phyloP scores from a whole-genome alignment of 768 basidiomycete genomes.

The Lentinus brumalis region DNA sequence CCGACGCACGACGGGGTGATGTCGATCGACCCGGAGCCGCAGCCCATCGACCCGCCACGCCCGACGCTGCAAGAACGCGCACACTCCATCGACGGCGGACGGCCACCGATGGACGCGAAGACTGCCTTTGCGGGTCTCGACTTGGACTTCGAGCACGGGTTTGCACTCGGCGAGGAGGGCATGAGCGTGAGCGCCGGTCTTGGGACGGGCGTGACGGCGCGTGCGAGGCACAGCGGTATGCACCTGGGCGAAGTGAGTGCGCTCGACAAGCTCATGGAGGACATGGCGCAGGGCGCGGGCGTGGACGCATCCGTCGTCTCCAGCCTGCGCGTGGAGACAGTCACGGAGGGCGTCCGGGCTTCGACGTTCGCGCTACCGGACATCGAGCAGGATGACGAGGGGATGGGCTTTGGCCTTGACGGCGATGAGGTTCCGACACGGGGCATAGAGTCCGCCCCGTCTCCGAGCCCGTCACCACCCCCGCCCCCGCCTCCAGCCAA shows the following conservation, averaged over 20 bases:
- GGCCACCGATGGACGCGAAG: conserved; percentile 5
- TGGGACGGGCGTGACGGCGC: conserved; percentile 7
- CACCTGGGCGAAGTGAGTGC: conserved; percentile 41
- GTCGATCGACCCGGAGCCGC: conserved; percentile 35
- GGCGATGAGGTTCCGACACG: conserved; percentile 15
- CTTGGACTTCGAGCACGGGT: conserved; percentile 25
- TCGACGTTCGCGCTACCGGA: conserved; percentile 34
- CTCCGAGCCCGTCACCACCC: conserved; percentile 35
- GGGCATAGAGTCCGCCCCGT: conserved; percentile 36
- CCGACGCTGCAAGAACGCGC: conserved; percentile 29
- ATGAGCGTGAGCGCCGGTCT: conserved; percentile 16
- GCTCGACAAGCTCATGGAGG: conserved; percentile 42
- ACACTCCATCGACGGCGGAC: conserved; percentile 23
- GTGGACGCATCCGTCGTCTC: conserved; percentile 15
- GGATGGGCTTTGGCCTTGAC: conserved; percentile 20
- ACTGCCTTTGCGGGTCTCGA: conserved; percentile 26
- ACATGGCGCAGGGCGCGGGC: conserved; percentile 31
- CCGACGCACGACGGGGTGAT: conserved; percentile 36
- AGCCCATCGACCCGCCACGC: conserved; percentile 36
- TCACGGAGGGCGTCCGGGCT: conserved; percentile 36
- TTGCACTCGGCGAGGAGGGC: conserved; percentile 17
- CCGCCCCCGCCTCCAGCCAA: conserved; percentile 54
- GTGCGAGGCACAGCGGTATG: conserved; percentile 12
- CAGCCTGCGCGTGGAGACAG: conserved; percentile 30
- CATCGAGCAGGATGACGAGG: conserved; percentile 32